Base-by-base conservation (phyloP, 495 filamentous ascomycete genomes). In the Xylaria acuta region DNA sequence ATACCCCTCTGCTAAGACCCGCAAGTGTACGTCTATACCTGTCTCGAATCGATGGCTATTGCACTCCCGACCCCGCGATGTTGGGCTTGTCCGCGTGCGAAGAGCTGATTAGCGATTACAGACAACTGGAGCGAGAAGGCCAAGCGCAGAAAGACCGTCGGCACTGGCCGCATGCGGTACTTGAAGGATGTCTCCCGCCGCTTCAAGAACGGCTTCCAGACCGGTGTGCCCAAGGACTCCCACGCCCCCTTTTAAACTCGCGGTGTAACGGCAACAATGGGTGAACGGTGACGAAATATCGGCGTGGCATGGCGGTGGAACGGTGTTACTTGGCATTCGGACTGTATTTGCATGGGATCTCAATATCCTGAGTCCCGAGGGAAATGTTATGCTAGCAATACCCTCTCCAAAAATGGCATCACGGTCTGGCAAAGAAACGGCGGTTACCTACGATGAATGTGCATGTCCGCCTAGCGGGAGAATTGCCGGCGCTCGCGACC, bases 121-220 rank as follows among this genome's bases (percentile, higher is more conserved):
- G 96, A 91, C 90, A 97, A 99, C 91, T 99, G 96, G 96, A 89
- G 92, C 85, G 94, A 97, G 91, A 99, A 99, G 90, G 97, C 95
- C 78, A 98, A 97, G 92, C 87, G 96, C 85, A 94, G 96, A 92
- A 98, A 97, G 95, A 97, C 95, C 80, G 96, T 93, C 79, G 96
- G 96, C 76, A 93, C 93, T 81, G 96, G 96, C 84, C 90, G 96
- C 79, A 94, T 94, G 92, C 88, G 93, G 72, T 92, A 94, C 87
- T 90, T 98, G 83, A 95, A 95, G 88, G 89, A 88, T 76, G 90
- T 98, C 80, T 87, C 95, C 78, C 91, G 95, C 81, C 89, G 88
- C 82, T 97, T 97, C 89, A 92, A 91, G 86, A 98, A 99, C 87
- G 94, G 94, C 75, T 99, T 99, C 91, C 94, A 92, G 87, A 91